A percentile compares a stretch with the other conserved stretches of the same genome.
phyloP scores from a whole-genome alignment of 345 rosid species.

The Salix purpurea region DNA sequence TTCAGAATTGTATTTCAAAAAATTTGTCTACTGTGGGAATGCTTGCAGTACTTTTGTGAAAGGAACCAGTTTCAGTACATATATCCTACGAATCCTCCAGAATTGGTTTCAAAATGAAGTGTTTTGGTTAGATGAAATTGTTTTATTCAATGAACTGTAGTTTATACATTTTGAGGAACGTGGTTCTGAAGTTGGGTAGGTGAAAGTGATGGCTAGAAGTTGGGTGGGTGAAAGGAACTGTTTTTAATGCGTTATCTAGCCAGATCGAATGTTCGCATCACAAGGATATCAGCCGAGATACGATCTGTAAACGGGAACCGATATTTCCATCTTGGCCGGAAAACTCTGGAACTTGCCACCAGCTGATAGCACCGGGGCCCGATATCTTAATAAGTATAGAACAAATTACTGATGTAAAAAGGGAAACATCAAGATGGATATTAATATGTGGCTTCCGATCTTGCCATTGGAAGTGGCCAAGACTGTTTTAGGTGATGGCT shows the following conservation, averaged over 20 bases:
- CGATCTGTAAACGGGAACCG: background rate
- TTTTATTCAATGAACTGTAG: background rate
- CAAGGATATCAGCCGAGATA: too few relatives aligned
- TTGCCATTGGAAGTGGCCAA: background rate
- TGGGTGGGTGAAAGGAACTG: background rate
- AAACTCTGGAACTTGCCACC: background rate
- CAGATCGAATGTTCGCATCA: background rate
- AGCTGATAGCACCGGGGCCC: background rate
- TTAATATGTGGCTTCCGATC: background rate
- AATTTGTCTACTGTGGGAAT: background rate
- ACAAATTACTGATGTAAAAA: background rate
- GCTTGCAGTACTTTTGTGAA: background rate
- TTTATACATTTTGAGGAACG: background rate
- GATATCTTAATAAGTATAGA: background rate
- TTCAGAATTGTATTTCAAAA: background rate
- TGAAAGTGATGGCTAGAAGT: background rate
- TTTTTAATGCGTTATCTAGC: background rate
- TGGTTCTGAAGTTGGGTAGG: background rate
- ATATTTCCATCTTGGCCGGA: background rate
- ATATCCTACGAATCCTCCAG: background rate
- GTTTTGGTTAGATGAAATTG: background rate
- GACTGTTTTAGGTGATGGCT: background rate
- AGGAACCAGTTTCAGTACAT: background rate
- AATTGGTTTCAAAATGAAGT: background rate
- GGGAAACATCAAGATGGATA: background rate